Base-by-base conservation (phyloP, 495 filamentous ascomycete genomes). In the Penicillium alfredii region DNA sequence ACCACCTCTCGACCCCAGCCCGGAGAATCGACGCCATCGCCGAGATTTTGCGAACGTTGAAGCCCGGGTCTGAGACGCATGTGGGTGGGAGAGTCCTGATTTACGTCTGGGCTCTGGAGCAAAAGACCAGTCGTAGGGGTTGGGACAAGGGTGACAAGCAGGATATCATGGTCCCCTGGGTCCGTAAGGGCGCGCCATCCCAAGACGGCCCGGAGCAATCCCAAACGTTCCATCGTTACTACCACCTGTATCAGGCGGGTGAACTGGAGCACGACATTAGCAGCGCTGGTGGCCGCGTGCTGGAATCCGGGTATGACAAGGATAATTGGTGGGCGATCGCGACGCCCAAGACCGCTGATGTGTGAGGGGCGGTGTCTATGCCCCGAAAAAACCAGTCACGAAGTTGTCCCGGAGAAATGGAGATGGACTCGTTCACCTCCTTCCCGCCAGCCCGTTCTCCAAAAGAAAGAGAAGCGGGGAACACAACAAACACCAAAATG, bases 71-170 rank as follows among this genome's bases (percentile, higher is more conserved):
- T 12, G 49, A 48, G 33, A 40, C 39, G 11, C 32, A 44, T 21
- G 51, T 49, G 21, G 68, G 68, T 8, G 86, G 88, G 8, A 79
- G 71, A 54, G 78, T 84, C 11, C 61, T 98, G 42, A 71, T 96
- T 15, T 94, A 90, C 56, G 92, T 90, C n/a, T 98, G 92, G 92
- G 92, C 92, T 2, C 71, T 98, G 15, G 92, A 98, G 65, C 92
- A 98, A 60, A 82, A 84, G 57, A 66, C 63, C 41, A 95, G 88
- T 56, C 81, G 93, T 38, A 69, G 92, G 50, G 92, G 92, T 12
- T 98, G 90, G 92, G 82, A 86, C 44, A 84, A 88, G 53, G 82
- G 80, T 10, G 75, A 83, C 49, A 76, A 80, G 40, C 89, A 97
- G 61, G 92, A 98, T 65, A 77, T 94, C 40, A 86, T 97, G 74